Conservation (phyloP, 257 asterid genomes). For the Solanum pinnatisectum region DNA sequence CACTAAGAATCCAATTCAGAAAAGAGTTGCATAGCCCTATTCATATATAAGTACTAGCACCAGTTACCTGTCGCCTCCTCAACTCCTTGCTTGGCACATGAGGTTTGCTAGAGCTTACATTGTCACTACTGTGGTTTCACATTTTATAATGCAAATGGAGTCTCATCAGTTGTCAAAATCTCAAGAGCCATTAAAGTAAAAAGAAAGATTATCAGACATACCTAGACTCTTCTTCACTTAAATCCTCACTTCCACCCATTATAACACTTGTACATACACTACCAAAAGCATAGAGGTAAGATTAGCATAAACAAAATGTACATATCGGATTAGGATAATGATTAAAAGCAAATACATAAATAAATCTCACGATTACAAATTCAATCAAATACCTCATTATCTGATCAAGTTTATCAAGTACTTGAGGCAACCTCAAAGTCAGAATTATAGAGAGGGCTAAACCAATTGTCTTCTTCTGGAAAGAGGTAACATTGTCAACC, state of each 20-base stretch:
- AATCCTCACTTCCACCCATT: slow-evolving; percentile 71
- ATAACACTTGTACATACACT: slow-evolving; percentile 86
- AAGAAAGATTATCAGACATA: slow-evolving; percentile 14
- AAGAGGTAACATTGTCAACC: slow-evolving; percentile 68
- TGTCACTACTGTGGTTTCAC: slow-evolving; percentile 45
- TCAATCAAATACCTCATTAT: slow-evolving; percentile 59
- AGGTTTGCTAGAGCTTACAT: slow-evolving; percentile 51
- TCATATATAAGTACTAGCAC: not conserved
- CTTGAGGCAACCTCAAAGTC: slow-evolving; percentile 82
- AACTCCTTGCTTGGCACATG: slow-evolving; percentile 82
- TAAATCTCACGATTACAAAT: not conserved
- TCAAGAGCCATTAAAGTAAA: not conserved
- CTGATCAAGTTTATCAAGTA: slow-evolving; percentile 88
- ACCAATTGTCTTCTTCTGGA: slow-evolving; percentile 66
- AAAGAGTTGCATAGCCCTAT: not conserved
- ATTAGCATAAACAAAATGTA: not conserved
- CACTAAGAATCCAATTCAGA: not conserved
- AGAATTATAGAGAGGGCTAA: slow-evolving; percentile 77
- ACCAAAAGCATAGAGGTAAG: slow-evolving; percentile 6
- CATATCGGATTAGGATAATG: not conserved
- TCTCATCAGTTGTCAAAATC: slow-evolving; percentile 2
- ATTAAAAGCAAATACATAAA: not conserved
- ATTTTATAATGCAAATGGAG: slow-evolving; percentile 2
- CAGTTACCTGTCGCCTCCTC: slow-evolving; percentile 83
- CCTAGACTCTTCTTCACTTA: slow-evolving; percentile 96